These are phyloP conservation scores for Hypericum perforatum DNA, from an alignment of 345 rosid species.

Conservation along the genomic window DNA sequence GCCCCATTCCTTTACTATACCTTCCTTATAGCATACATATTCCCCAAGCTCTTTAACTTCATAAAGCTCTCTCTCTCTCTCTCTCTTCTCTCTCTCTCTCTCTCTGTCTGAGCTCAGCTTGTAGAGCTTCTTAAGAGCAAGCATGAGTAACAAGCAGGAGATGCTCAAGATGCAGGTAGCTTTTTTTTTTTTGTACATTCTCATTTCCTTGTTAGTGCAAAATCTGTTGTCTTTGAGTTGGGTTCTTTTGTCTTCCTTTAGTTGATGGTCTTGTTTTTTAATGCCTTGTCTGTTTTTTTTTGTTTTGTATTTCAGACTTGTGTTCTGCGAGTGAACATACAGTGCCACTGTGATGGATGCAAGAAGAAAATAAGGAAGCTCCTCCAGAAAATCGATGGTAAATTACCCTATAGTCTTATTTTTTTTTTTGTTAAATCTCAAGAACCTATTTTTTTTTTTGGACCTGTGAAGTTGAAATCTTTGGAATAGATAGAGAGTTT, in stretches of 20 bases:
- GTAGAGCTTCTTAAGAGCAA: not conserved
- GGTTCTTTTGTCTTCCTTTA: not conserved
- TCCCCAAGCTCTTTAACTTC: too few species aligned
- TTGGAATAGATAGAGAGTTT: too few species aligned
- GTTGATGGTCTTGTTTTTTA: not conserved
- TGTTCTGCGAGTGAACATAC: slow-evolving; percentile 68
- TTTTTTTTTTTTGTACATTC: not conserved
- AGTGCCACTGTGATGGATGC: slow-evolving; percentile 87
- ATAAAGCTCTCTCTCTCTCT: slow-evolving; percentile 8
- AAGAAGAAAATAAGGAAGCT: slow-evolving; percentile 68
- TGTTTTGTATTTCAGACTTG: not conserved
- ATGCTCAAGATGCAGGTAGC: slow-evolving; percentile 69
- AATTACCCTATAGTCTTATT: slow-evolving; percentile 1
- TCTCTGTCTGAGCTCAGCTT: slow-evolving; percentile 2
- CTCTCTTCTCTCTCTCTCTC: not conserved
- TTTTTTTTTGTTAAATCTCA: not conserved
- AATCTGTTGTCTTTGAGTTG: not conserved
- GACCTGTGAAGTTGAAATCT: too few species aligned
- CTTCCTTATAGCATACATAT: too few species aligned
- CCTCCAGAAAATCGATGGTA: slow-evolving; percentile 75
- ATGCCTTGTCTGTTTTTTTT: not conserved
- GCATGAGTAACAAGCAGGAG: slow-evolving; percentile 61
- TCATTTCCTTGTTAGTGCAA: not conserved
- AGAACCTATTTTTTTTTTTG: too few species aligned
- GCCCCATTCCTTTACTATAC: too few species aligned